Conservation (phyloP, 768 basidiomycete genomes). For the Rhizopogon vulgaris region DNA sequence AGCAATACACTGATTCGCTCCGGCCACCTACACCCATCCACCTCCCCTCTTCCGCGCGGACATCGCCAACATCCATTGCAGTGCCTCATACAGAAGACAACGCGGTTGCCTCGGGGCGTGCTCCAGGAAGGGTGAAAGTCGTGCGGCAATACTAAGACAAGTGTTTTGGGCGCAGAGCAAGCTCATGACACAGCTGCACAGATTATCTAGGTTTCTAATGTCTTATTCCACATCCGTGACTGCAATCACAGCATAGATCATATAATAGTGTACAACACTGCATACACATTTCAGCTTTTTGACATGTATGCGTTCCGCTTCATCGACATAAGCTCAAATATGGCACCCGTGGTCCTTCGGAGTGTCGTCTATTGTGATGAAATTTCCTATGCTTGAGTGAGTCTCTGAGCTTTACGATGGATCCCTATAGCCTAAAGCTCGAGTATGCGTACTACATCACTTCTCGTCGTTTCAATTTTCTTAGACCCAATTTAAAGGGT, state of each 20-base stretch:
- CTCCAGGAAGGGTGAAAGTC: conserved; percentile 42
- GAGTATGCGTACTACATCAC: no score
- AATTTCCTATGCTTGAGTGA: no score
- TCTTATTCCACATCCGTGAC: conserved; percentile 10
- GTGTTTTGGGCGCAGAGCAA: not conserved
- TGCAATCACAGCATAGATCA: conserved; percentile 2
- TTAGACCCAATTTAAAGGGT: no score
- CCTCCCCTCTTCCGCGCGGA: conserved; percentile 39
- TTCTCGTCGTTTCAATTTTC: no score
- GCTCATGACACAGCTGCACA: conserved; percentile 3
- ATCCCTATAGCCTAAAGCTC: no score
- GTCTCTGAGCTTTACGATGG: no score
- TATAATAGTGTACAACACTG: conserved; percentile 4
- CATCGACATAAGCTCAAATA: no score
- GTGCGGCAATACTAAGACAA: conserved; percentile 36
- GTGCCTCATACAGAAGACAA: conserved; percentile 39
- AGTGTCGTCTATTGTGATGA: no score
- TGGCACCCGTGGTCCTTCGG: no score
- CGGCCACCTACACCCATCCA: conserved; percentile 34
- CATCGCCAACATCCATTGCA: conserved; percentile 46
- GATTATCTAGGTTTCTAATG: conserved; percentile 17
- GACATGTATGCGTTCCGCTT: not conserved
- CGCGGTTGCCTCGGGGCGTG: conserved; percentile 16
- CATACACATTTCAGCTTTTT: not conserved
- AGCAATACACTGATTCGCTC: conserved; percentile 31